These are phyloP conservation scores for Gnaphalium uliginosum DNA, from an alignment of 129 eudicot species.

Conservation along the genomic window DNA sequence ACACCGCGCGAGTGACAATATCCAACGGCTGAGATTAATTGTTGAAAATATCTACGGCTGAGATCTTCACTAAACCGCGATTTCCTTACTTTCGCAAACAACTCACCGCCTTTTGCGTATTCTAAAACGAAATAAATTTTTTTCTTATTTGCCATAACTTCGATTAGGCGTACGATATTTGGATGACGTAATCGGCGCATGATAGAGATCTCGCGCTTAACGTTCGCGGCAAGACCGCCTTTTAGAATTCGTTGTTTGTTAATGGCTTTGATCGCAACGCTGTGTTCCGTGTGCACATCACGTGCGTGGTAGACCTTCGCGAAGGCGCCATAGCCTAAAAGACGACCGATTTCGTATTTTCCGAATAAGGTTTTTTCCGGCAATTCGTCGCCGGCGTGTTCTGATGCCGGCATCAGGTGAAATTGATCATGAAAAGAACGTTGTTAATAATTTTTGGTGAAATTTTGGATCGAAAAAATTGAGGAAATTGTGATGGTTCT, in stretches of 20 bases:
- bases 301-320: constrained; percentile 51
- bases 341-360: constrained; percentile 46
- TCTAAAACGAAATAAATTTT: constrained; percentile 43
- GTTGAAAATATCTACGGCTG: constrained; percentile 44
- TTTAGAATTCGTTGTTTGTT: constrained; percentile 42
- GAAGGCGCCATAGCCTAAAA: constrained; percentile 50
- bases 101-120: constrained; percentile 45
- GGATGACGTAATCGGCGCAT: constrained; percentile 57
- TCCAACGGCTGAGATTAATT: constrained; percentile 43
- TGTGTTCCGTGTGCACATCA: constrained; percentile 39
- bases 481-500: neutral
- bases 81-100: constrained; percentile 34
- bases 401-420: constrained; percentile 32
- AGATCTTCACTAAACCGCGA: constrained; percentile 41
- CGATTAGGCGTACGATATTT: constrained; percentile 41
- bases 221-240: constrained; percentile 40
- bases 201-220: constrained; percentile 54
- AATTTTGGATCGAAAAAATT: neutral
- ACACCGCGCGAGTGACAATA: constrained; percentile 54
- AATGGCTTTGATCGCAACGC: constrained; percentile 46
- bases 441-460: neutral
- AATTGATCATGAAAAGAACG: constrained; percentile 18
- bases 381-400: constrained; percentile 16
- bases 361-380: constrained; percentile 35
- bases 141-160: constrained; percentile 46